These are phyloP conservation scores for Colletotrichum limetticola DNA, from an alignment of 2,329 filamentous ascomycete species.

Conservation along the genomic window DNA sequence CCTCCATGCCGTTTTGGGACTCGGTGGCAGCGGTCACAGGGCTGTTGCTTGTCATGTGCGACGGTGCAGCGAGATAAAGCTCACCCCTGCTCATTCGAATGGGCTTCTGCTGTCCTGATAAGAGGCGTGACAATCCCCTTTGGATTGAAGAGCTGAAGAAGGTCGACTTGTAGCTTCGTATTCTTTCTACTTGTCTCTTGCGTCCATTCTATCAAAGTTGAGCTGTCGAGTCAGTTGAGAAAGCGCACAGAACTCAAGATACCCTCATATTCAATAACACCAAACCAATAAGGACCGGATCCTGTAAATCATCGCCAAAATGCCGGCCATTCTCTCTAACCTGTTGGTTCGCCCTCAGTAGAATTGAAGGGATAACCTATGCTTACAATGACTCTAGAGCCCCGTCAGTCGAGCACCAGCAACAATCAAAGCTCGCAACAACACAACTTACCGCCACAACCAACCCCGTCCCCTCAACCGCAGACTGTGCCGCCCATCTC, in stretches of 20 bases:
- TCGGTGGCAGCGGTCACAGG: conserved; percentile 30
- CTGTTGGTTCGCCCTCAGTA: background rate
- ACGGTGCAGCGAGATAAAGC: conserved; percentile 21
- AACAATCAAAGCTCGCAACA: background rate
- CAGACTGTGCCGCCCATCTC: conserved; percentile 64
- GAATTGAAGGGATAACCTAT: background rate
- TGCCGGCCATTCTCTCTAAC: conserved; percentile 23
- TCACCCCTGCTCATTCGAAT: background rate
- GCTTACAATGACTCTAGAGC: background rate
- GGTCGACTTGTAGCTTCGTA: background rate
- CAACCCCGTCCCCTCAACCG: conserved; percentile 35
- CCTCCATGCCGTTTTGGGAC: conserved; percentile 34
- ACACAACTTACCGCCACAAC: background rate
- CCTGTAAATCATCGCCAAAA: conserved; percentile 4
- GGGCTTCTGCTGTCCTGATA: conserved; percentile 10
- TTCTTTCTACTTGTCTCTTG: background rate
- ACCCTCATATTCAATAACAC: background rate
- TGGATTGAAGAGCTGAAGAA: background rate
- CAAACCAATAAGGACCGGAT: background rate
- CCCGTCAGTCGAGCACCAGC: conserved; percentile 2
- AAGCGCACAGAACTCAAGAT: too few relatives aligned
- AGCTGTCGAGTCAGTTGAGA: background rate
- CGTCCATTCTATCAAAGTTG: too few relatives aligned
- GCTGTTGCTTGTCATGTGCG: conserved; percentile 35
- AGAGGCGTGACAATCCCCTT: conserved; percentile 5